Evolutionary conservation across 768 basidiomycete species (phyloP), one percentile per base, ranked within the genome.

Genomic region (Tulasnella sp.): DNA sequence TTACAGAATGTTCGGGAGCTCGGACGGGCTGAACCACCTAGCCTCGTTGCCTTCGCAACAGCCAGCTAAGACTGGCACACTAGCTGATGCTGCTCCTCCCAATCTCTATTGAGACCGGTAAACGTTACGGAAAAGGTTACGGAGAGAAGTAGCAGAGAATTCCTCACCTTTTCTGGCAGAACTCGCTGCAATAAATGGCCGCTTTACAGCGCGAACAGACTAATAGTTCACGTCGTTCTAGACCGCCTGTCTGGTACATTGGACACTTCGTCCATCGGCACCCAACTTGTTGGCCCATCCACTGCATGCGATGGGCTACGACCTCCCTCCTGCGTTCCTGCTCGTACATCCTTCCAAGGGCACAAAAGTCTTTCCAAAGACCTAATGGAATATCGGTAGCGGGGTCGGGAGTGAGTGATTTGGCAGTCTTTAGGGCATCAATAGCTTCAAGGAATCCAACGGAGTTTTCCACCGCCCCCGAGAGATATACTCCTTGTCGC

Each of bases 291-390:
- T 37, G 6, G n/a, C 64, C 64, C 34, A 69, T 31, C 12, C 11
- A 31, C 34, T 28, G 22, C n/a, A 28, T 34, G 1, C 64, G 7
- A 5, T 69, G 28, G 8, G 31, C 9, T 37, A 28, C 14, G 4
- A 34, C 64, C n/a, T 31, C n/a, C 2, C 3, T 34, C 16, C 31
- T 69, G 64, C 12, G 34, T n/a, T 28, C 64, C 64, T 28, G n/a
- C 28, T 69, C 64, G 64, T 69, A 28, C 28, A 69, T 16, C 28
- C n/a, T 69, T 12, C 64, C 64, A 14, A 69, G 28, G 3, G 64
- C 64, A 69, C 64, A 69, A 69, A 69, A 69, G 64, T 69, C 64
- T 4, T 37, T 69, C 64, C 64, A 69, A 14, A 69, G 24, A 28
- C 28, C n/a, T 4, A 69, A 34, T 31, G 64, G 64, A 14, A 2